Conservation (phyloP, 345 rosid species). For the Syzygium oleosum region DNA sequence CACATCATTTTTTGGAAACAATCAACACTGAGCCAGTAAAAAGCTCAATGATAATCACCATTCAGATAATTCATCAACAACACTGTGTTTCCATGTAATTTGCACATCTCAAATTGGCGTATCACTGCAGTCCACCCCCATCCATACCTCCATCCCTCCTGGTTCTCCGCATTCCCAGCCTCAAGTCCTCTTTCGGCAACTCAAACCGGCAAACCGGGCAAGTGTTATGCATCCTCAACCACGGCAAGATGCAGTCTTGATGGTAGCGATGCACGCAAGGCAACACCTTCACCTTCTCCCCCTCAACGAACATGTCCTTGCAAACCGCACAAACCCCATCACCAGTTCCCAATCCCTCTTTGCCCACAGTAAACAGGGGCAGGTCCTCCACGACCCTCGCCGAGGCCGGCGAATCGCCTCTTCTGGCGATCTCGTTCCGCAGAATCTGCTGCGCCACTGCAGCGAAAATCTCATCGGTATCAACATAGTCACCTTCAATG, state of each 20-base stretch:
- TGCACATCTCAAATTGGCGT: not conserved
- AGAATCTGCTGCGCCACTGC: slow-evolving; percentile 9
- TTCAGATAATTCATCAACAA: not conserved
- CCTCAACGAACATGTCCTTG: slow-evolving; percentile 26
- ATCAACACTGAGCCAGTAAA: not conserved
- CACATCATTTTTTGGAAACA: not conserved
- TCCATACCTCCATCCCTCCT: not conserved
- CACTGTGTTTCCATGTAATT: not conserved
- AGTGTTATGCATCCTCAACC: slow-evolving; percentile 40
- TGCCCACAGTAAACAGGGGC: slow-evolving; percentile 20
- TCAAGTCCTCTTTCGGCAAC: slow-evolving; percentile 33
- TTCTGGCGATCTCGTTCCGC: slow-evolving; percentile 20
- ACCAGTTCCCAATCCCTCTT: slow-evolving; percentile 20
- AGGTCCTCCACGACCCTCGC: slow-evolving; percentile 28
- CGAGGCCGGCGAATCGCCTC: slow-evolving; percentile 35
- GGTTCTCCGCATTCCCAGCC: not conserved
- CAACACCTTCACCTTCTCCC: slow-evolving; percentile 28
- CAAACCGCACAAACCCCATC: slow-evolving; percentile 36
- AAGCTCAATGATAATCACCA: not conserved
- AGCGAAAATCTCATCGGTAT: slow-evolving; percentile 1
- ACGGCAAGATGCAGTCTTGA: slow-evolving; percentile 40
- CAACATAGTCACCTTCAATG: slow-evolving; percentile 11
- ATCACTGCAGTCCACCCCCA: not conserved
- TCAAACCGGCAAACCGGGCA: slow-evolving; percentile 48
- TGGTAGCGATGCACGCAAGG: slow-evolving; percentile 43